Evolutionary conservation across 2,329 filamentous ascomycete genomes (phyloP).

Genomic region (Byssochlamys sp.): DNA sequence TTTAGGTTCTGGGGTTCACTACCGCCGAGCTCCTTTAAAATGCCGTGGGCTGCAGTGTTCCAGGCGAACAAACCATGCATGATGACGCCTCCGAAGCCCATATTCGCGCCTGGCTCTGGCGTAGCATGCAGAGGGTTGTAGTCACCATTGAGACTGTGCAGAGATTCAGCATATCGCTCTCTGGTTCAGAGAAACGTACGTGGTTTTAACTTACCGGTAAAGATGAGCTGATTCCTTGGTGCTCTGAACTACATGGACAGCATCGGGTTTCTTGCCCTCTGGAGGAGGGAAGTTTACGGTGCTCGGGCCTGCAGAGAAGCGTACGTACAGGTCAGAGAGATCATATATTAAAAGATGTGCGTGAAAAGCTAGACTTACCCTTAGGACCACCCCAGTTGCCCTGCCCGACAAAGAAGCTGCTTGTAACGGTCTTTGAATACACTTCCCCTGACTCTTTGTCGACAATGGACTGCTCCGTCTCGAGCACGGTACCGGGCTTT

Average conservation of each 20-base stretch:
- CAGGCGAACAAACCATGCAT: constrained; percentile 83
- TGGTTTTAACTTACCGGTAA: constrained; percentile 46
- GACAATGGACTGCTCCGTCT: constrained; percentile 68
- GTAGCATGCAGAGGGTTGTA: constrained; percentile 89
- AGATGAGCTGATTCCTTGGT: constrained; percentile 62
- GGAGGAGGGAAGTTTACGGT: constrained; percentile 71
- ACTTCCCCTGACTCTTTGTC: constrained; percentile 60
- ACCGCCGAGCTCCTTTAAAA: constrained; percentile 63
- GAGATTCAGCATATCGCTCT: constrained; percentile 3
- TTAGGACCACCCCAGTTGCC: constrained; percentile 83
- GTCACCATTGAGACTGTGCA: constrained; percentile 67
- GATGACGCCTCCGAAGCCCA: constrained; percentile 84
- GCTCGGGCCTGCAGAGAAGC: constrained; percentile 44
- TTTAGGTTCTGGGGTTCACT: constrained; percentile 72
- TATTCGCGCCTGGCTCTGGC: constrained; percentile 72
- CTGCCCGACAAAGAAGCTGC: constrained; percentile 71
- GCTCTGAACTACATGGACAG: constrained; percentile 60
- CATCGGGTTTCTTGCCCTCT: constrained; percentile 60
- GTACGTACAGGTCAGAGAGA: not conserved
- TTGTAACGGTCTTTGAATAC: constrained; percentile 60
- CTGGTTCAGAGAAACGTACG: not conserved
- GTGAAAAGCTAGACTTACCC: constrained; percentile 40
- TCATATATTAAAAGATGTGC: not conserved
- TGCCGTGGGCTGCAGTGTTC: constrained; percentile 66
- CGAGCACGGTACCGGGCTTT: constrained; percentile 68